phyloP scores from a whole-genome alignment of 257 asterid genomes.

The Perilla frutescens region DNA sequence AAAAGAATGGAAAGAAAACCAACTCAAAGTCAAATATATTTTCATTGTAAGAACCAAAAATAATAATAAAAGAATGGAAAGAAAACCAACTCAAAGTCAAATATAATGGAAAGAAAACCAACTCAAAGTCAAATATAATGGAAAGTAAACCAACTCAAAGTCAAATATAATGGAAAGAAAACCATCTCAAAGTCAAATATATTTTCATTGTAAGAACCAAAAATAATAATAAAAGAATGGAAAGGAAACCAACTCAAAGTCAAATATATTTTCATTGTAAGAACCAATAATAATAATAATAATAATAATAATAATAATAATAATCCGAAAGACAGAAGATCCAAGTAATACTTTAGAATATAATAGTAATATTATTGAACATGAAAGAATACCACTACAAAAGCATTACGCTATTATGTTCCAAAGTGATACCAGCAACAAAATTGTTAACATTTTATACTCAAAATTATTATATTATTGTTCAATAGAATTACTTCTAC shows the following conservation, averaged over 20 bases:
- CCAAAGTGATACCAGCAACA: background rate
- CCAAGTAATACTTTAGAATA: background rate
- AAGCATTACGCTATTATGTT: background rate
- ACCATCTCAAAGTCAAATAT: background rate
- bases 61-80: too few species aligned
- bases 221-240: background rate
- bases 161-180: slow-evolving; percentile 15
- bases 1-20: slow-evolving; percentile 12
- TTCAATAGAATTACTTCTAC: too few species aligned
- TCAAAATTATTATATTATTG: too few species aligned
- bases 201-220: background rate
- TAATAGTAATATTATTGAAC: background rate
- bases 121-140: too few species aligned
- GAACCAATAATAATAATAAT: too few species aligned
- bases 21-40: background rate
- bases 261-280: background rate
- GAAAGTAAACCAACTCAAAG: too few species aligned
- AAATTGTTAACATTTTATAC: background rate
- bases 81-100: too few species aligned
- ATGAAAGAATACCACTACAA: background rate
- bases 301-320: too few species aligned
- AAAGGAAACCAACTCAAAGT: slow-evolving; percentile 2
- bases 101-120: too few species aligned
- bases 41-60: background rate
- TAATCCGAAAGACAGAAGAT: background rate